These are phyloP conservation scores for Fusarium sacchari DNA, from an alignment of 2,329 filamentous ascomycete genomes.

Conservation along the genomic window DNA sequence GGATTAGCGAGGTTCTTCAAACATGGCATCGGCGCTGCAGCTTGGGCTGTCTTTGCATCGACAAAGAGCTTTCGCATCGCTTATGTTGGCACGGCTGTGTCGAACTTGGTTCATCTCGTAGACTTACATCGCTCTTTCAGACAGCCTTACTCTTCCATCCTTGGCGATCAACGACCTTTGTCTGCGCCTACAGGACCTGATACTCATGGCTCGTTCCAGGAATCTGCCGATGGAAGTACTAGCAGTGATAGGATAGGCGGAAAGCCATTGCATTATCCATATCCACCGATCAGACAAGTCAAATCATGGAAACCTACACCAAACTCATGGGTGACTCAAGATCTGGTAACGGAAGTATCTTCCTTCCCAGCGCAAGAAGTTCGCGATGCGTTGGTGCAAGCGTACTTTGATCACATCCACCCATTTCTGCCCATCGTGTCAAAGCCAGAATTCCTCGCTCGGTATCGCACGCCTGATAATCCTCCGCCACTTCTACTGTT, in stretches of 20 bases:
- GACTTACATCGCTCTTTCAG: conserved; percentile 40
- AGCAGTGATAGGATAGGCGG: conserved; percentile 17
- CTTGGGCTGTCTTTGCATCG: conserved; percentile 39
- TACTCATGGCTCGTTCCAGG: conserved; percentile 23
- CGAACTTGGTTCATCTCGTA: conserved; percentile 38
- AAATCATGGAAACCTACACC: conserved; percentile 39
- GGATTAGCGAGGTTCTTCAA: conserved; percentile 40
- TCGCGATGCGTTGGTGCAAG: conserved; percentile 35
- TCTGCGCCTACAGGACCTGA: conserved; percentile 27
- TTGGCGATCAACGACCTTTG: conserved; percentile 1
- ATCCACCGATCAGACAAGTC: conserved; percentile 38
- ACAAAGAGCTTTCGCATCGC: conserved; percentile 42
- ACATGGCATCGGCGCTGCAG: conserved; percentile 38
- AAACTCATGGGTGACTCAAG: conserved; percentile 36
- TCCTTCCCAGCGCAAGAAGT: conserved; percentile 42
- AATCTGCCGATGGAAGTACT: conserved; percentile 24
- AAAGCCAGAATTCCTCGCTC: conserved; percentile 38
- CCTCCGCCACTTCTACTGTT: conserved; percentile 35
- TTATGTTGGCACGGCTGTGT: conserved; percentile 41
- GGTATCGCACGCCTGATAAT: conserved; percentile 35
- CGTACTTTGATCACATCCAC: conserved; percentile 42
- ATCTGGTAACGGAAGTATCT: conserved; percentile 34
- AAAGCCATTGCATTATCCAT: conserved; percentile 36
- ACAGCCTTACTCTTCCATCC: conserved; percentile 32
- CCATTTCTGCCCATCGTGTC: conserved; percentile 40